Base-by-base conservation (phyloP, 1,139 yeast genomes). In the Meyerozyma sp. region DNA sequence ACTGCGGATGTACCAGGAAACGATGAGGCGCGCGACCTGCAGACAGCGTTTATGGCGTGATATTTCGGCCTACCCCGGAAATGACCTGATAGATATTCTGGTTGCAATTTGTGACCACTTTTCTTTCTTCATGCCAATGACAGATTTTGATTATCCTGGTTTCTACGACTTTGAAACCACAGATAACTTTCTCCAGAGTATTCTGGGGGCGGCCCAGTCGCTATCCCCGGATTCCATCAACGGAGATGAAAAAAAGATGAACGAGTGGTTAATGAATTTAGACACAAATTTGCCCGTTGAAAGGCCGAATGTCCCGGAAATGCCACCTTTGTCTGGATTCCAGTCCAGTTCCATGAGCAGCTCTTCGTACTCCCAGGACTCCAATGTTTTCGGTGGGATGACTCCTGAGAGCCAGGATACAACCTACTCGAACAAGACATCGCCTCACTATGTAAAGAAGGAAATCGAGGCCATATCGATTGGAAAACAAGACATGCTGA, bases 201-300 rank as follows among this genome's bases (percentile, higher is more conserved):
- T 69, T 20, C 61, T 68, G 23, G 67, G 65, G 3, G 54, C 63
- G 20, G 39, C 23, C 13, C 23, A 13, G 18, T 26, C 30, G 9
- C 20, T 36, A 8, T 25, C 30, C 8, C 75, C 75, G 7, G 66
- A 58, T 3, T 60, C 58, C 43, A 58, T 59, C 43, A 69, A 59
- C 2, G 73, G 73, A 3, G 61, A 44, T 13, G 65, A 57, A 39
- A 68, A 52, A 18, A 73, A 73, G 30, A 69, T 57, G 51, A 69
- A 73, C 39, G 74, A 58, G 23, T 23, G 39, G 39, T 36, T 36
- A 5, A 23, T 26, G 18, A 36, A 10, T 23, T 8, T 23, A 10
- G 39, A 36, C 5, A 13, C n/a, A 18, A 8, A 13, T 8, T 16
- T 8, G 10, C 10, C n/a, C 5, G n/a, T 20, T 10, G 26, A 34